Evolutionary conservation across 164 flowering plant genomes (phyloP).

Genomic region (Aristolochia contorta): DNA sequence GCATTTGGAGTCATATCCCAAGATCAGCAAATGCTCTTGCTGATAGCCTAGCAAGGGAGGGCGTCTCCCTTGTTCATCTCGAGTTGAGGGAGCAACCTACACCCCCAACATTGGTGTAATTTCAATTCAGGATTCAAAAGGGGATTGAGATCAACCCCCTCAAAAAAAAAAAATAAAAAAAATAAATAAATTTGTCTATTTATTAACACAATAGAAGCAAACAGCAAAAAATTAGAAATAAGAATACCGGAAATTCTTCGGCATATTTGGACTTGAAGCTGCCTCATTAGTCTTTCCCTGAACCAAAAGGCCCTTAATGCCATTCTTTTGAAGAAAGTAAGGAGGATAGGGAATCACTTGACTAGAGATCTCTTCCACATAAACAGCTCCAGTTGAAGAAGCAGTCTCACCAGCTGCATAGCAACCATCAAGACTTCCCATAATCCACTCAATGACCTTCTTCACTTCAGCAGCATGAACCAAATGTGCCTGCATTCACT

Average conservation of each 20-base stretch:
- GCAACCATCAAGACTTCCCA: constrained; percentile 74
- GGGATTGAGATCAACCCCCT: too few relatives aligned
- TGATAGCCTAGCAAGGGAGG: too few relatives aligned
- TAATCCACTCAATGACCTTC: constrained; percentile 91
- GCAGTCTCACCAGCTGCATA: constrained; percentile 83
- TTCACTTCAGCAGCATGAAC: constrained; percentile 92
- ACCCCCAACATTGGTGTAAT: too few relatives aligned
- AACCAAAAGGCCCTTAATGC: constrained; percentile 25
- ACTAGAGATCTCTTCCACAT: constrained; percentile 41
- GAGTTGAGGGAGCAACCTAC: too few relatives aligned
- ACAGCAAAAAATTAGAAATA: constrained; percentile 9
- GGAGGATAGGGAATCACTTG: constrained; percentile 22
- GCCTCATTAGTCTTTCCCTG: constrained; percentile 59
- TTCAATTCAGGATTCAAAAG: too few relatives aligned
- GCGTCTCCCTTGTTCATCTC: too few relatives aligned
- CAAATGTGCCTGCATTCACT: constrained; percentile 97
- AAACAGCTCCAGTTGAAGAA: constrained; percentile 34
- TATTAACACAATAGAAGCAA: too few relatives aligned
- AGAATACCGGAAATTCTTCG: constrained; percentile 75
- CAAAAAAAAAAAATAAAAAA: too few relatives aligned
- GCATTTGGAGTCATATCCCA: too few relatives aligned
- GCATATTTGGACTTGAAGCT: constrained; percentile 45
- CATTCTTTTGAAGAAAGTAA: constrained; percentile 31
- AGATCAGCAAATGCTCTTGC: too few relatives aligned
- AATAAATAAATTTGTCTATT: background rate